Evolutionary conservation across 2,329 filamentous ascomycete species (phyloP).

Genomic region (Paraphaeosphaeria sporulosa): DNA sequence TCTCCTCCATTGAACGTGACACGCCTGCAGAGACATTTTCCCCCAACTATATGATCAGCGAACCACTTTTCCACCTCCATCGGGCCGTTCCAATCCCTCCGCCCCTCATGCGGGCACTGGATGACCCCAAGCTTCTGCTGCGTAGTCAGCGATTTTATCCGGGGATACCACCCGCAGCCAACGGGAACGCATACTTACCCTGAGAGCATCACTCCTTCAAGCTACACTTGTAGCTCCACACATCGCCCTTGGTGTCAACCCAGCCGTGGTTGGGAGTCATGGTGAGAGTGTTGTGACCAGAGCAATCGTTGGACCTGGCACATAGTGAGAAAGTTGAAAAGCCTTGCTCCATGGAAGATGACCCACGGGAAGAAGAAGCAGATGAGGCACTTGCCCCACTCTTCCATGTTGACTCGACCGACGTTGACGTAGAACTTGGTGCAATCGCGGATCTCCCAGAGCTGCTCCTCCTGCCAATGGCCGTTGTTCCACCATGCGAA

Average conservation of each 20-base stretch:
- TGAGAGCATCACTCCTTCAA: not conserved
- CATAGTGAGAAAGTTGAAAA: not conserved
- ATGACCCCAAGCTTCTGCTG: not conserved
- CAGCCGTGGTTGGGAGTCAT: not conserved
- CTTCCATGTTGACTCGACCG: not conserved
- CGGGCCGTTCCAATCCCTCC: not conserved
- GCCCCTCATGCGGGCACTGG: not conserved
- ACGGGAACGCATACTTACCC: not conserved
- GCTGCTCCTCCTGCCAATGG: not conserved
- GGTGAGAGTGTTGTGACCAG: not conserved
- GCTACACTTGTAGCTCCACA: not conserved
- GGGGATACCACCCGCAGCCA: not conserved
- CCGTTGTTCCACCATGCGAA: not conserved
- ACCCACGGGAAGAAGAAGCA: not conserved
- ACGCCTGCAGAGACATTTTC: too few species aligned
- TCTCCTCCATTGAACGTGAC: too few species aligned
- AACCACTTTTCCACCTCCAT: not conserved
- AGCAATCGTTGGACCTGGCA: not conserved
- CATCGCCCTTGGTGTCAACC: not conserved
- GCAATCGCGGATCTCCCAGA: not conserved
- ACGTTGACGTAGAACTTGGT: not conserved
- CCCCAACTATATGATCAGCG: too few species aligned
- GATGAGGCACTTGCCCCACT: not conserved
- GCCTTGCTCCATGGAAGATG: not conserved
- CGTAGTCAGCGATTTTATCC: not conserved